phyloP scores from a whole-genome alignment of 2,329 filamentous ascomycete genomes.

The Rhynchosporium agropyri region DNA sequence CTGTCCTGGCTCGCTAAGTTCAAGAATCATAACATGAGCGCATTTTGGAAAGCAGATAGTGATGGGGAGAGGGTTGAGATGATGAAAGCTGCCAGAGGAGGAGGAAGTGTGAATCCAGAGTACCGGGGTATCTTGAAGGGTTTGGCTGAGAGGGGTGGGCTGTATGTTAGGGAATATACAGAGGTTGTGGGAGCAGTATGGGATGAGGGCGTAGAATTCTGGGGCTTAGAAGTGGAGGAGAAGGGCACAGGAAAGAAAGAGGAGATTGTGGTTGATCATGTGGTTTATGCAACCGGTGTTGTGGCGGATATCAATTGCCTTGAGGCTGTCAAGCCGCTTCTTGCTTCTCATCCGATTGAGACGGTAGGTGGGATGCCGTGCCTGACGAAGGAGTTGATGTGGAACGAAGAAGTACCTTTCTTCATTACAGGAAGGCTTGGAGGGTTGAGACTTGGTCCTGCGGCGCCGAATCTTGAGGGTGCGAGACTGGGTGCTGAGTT shows the following conservation, averaged over 20 bases:
- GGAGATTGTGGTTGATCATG: conserved; percentile 49
- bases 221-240: conserved; percentile 46
- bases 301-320: conserved; percentile 63
- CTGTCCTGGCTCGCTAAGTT: conserved; percentile 83
- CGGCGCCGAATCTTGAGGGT: conserved; percentile 73
- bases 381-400: conserved; percentile 75
- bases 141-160: conserved; percentile 20
- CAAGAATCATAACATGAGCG: conserved; percentile 74
- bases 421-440: conserved; percentile 72
- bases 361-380: conserved; percentile 69
- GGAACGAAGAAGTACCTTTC: conserved; percentile 71
- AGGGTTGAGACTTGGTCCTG: conserved; percentile 69
- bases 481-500: conserved; percentile 73
- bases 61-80: conserved; percentile 70
- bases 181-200: conserved; percentile 54
- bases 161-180: conserved; percentile 29
- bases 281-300: conserved; percentile 65
- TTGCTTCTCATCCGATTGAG: conserved; percentile 61
- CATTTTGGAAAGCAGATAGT: conserved; percentile 75
- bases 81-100: conserved; percentile 66
- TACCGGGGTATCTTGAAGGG: conserved; percentile 30
- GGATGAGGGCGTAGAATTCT: conserved; percentile 50
- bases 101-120: conserved; percentile 72
- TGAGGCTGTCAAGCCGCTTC: conserved; percentile 62
- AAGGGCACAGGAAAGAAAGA: conserved; percentile 50